Percentiles rank a stretch among this genome's conserved stretches.
These are phyloP conservation scores for Flaveria floridana DNA, from an alignment of 140 eudicot species.

Conservation along the genomic window DNA sequence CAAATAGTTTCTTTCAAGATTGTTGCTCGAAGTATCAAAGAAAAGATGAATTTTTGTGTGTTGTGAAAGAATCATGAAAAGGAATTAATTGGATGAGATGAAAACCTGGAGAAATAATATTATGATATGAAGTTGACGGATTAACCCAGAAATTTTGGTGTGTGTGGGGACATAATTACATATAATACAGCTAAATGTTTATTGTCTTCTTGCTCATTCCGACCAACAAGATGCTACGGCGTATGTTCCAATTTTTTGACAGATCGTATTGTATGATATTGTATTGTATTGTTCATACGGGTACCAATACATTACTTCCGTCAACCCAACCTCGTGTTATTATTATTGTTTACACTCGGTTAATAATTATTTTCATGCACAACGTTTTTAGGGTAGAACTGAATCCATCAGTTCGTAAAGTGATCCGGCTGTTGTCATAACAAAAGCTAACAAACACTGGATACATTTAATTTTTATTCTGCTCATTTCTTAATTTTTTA, in stretches of 20 bases:
- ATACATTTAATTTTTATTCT: too few species aligned
- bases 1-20: neutral
- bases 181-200: conserved; percentile 19
- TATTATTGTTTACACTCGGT: neutral
- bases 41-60: neutral
- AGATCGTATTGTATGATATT: too few species aligned
- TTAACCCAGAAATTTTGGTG: conserved; percentile 31
- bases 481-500: too few species aligned
- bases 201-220: conserved; percentile 19
- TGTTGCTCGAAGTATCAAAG: neutral
- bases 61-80: neutral
- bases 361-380: too few species aligned
- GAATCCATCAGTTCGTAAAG: too few species aligned
- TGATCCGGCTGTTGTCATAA: too few species aligned
- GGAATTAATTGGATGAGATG: conserved; percentile 1
- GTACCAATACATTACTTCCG: conserved; percentile 17
- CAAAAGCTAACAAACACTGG: too few species aligned
- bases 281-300: too few species aligned
- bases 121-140: conserved; percentile 43
- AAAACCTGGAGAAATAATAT: conserved; percentile 22
- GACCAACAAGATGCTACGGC: conserved; percentile 32
- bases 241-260: conserved; percentile 39
- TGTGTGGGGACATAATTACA: neutral
- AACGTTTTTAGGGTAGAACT: too few species aligned
- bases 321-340: conserved; percentile 3